Evolutionary conservation across 2,329 filamentous ascomycete species (phyloP).

Genomic region (Penicillium sumatraense): DNA sequence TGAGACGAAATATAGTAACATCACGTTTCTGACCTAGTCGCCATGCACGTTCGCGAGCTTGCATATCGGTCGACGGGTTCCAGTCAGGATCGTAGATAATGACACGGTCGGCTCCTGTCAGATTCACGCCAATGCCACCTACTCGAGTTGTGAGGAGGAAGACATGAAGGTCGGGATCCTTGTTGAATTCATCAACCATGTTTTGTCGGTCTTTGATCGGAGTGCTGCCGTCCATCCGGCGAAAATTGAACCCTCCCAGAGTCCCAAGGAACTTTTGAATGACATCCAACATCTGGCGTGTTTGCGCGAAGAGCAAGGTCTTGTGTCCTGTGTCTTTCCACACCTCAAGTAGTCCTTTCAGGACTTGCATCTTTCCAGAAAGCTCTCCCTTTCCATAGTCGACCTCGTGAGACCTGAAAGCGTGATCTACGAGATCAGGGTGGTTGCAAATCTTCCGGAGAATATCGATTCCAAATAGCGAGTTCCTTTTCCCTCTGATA

Average conservation of each 20-base stretch:
- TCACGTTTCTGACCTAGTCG: conserved; percentile 91
- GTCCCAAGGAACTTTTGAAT: conserved; percentile 77
- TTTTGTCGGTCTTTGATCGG: conserved; percentile 84
- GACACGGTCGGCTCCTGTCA: conserved; percentile 92
- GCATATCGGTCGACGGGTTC: conserved; percentile 96
- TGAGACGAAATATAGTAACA: conserved; percentile 95
- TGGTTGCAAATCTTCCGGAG: conserved; percentile 98
- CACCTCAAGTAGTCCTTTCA: conserved; percentile 81
- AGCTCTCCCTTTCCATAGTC: conserved; percentile 77
- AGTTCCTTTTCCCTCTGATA: conserved; percentile 72
- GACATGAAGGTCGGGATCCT: conserved; percentile 75
- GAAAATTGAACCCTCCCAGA: conserved; percentile 72
- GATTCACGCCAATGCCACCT: conserved; percentile 88
- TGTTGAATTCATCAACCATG: conserved; percentile 93
- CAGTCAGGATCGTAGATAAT: conserved; percentile 99
- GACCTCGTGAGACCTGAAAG: conserved; percentile 59
- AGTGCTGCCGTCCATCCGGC: conserved; percentile 93
- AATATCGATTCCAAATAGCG: conserved; percentile 87
- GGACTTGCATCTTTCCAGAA: conserved; percentile 95
- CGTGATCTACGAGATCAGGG: conserved; percentile 80
- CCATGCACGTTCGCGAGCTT: conserved; percentile 95
- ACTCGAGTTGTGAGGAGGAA: conserved; percentile 96
- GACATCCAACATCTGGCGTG: conserved; percentile 93
- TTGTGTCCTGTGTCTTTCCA: conserved; percentile 96
- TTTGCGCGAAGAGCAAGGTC: conserved; percentile 88